Conservation (phyloP, 1,139 yeast genomes). For the Protomyces macrosporus region DNA sequence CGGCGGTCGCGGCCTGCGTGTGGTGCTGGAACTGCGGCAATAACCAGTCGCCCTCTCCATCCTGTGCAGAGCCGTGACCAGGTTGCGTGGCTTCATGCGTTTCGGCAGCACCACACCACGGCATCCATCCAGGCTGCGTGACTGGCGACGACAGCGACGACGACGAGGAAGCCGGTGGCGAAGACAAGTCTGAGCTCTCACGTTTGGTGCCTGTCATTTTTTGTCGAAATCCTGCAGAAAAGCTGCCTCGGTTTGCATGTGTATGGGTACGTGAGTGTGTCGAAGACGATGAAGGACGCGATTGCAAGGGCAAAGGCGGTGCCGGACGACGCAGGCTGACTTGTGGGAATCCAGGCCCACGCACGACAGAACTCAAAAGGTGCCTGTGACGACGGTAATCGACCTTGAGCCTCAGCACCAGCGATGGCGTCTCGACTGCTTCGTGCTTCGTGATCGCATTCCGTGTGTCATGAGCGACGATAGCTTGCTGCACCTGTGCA, state of each 20-base stretch:
- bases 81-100: background rate
- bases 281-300: background rate
- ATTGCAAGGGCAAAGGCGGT: background rate
- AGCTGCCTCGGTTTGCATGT: too few relatives aligned
- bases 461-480: background rate
- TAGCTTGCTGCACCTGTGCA: background rate
- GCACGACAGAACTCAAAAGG: background rate
- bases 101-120: background rate
- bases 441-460: too few relatives aligned
- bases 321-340: background rate
- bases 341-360: too few relatives aligned
- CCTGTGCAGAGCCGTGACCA: too few relatives aligned
- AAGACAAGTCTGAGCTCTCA: background rate
- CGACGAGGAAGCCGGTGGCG: background rate
- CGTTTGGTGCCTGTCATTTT: background rate
- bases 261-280: background rate
- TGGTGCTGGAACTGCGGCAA: too few relatives aligned
- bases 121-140: background rate
- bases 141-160: background rate
- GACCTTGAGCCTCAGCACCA: background rate
- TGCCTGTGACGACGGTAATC: background rate
- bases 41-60: too few relatives aligned
- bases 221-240: too few relatives aligned
- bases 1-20: too few relatives aligned
- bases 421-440: background rate